Evolutionary conservation across 2,329 filamentous ascomycete species (phyloP), one percentile per base, ranked within the genome.

Genomic region (Rosellinia necatrix): DNA sequence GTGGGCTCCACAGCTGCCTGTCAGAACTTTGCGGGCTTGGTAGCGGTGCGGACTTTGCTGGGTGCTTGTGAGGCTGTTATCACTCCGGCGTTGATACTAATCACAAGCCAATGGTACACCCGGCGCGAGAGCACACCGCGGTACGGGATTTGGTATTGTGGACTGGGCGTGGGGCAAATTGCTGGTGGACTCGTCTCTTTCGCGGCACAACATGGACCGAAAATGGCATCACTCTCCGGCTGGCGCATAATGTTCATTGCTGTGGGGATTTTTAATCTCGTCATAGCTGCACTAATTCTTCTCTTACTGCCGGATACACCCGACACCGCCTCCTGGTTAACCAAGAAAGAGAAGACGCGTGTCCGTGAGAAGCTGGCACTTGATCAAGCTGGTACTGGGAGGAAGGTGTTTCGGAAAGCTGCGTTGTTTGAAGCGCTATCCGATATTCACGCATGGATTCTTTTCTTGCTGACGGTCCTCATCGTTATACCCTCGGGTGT

Each of bases 61-160:
- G 88, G 88, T 24, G 76, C 87, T 0, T 88, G 87, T 52, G 88
- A 91, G 68, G 77, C 85, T 0, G 84, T 86, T 0, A 85, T 90
- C 1, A 88, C 85, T 0, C 87, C 87, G 0, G 86, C 86, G 0
- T 89, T 89, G 63, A 82, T 84, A 0, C 75, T 90, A 1, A 79
- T 90, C 62, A 89, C 86, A 1, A 82, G 78, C 3, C 85, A 89
- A 72, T 90, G 87, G 87, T 91, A 89, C 64, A 90, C 88, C 1
- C 85, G 85, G 68, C 77, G 78, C 50, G 87, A 90, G 68, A 87
- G 90, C 72, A 84, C 83, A 1, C 74, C 77, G 0, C 75, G 87
- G 7, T 82, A 81, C 1, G 81, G 80, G 3, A 81, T 89, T 52
- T 90, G 87, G 87, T 86, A 85, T 65, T 75, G 78, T 29, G 83